A percentile compares a stretch with the other conserved stretches of the same genome.
Conservation (phyloP, 2,329 filamentous ascomycete genomes). For the Byssoonygena ceratinophila region DNA sequence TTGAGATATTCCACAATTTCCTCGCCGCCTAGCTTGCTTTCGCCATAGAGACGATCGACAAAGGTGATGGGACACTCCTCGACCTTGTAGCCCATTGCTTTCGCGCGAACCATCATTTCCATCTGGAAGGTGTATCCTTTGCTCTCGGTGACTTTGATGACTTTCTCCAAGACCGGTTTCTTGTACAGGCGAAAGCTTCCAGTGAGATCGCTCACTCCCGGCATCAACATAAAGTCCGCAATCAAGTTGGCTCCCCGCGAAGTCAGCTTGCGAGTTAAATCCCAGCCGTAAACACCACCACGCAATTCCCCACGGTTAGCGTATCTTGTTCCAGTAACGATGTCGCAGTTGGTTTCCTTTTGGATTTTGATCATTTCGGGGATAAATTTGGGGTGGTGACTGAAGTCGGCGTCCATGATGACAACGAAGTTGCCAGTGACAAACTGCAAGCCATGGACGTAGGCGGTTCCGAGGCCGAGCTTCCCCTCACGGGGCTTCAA, state of each 20-base stretch:
- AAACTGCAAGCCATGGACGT: conserved; percentile 87
- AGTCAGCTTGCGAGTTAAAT: conserved; percentile 67
- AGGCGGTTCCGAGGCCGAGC: conserved; percentile 91
- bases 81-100: conserved; percentile 88
- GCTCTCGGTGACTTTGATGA: conserved; percentile 81
- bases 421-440: conserved; percentile 89
- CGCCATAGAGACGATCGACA: conserved; percentile 88
- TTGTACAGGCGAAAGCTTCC: conserved; percentile 94
- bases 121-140: conserved; percentile 99
- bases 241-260: conserved; percentile 82
- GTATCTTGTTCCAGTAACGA: conserved; percentile 93
- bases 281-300: conserved; percentile 91
- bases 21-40: conserved; percentile 84
- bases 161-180: conserved; percentile 75
- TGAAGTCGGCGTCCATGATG: conserved; percentile 99
- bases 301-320: conserved; percentile 53
- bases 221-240: conserved; percentile 83
- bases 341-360: conserved; percentile 71
- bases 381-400: conserved; percentile 98
- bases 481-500: conserved; percentile 87
- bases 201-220: conserved; percentile 89
- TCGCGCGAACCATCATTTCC: conserved; percentile 97
- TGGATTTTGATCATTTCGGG: conserved; percentile 82
- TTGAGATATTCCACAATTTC: conserved; percentile 97
- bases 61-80: conserved; percentile 95